A percentile compares a stretch with the other conserved stretches of the same genome.
These are phyloP conservation scores for Arthrobotrys entomopaga DNA, from an alignment of 2,329 filamentous ascomycete species.

Conservation along the genomic window DNA sequence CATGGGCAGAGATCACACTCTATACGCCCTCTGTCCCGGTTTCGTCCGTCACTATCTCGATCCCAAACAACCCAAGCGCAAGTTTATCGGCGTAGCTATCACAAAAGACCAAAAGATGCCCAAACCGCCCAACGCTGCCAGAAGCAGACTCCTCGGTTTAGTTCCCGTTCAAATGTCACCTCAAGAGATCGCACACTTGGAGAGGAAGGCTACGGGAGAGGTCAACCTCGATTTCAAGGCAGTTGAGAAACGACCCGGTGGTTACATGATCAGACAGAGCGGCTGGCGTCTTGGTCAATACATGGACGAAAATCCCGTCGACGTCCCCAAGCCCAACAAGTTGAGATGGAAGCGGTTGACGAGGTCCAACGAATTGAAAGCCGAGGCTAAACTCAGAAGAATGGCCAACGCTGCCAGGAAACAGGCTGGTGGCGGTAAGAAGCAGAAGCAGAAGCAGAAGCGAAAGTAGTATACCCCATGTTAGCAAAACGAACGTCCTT, in stretches of 20 bases:
- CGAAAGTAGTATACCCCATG: background rate
- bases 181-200: slow-evolving; percentile 33
- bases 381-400: slow-evolving; percentile 36
- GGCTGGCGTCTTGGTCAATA: slow-evolving; percentile 49
- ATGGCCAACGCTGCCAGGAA: slow-evolving; percentile 18
- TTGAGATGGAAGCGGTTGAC: slow-evolving; percentile 49
- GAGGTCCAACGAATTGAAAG: slow-evolving; percentile 32
- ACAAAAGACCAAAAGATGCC: slow-evolving; percentile 83
- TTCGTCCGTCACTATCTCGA: slow-evolving; percentile 98
- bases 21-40: slow-evolving; percentile 83
- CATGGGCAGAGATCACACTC: slow-evolving; percentile 96
- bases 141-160: slow-evolving; percentile 80
- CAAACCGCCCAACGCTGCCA: slow-evolving; percentile 76
- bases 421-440: slow-evolving; percentile 19
- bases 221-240: slow-evolving; percentile 36
- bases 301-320: slow-evolving; percentile 42
- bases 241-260: slow-evolving; percentile 22
- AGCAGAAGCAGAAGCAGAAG: slow-evolving; percentile 40
- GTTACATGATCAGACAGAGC: slow-evolving; percentile 37
- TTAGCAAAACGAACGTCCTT: background rate
- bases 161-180: slow-evolving; percentile 60
- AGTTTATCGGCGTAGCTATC: slow-evolving; percentile 95
- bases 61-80: slow-evolving; percentile 83
- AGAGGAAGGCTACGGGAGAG: slow-evolving; percentile 30
- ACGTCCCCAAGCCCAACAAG: slow-evolving; percentile 44